These are phyloP conservation scores for Yamadazyma blattariae DNA, from an alignment of 1,139 yeast species.

Conservation along the genomic window DNA sequence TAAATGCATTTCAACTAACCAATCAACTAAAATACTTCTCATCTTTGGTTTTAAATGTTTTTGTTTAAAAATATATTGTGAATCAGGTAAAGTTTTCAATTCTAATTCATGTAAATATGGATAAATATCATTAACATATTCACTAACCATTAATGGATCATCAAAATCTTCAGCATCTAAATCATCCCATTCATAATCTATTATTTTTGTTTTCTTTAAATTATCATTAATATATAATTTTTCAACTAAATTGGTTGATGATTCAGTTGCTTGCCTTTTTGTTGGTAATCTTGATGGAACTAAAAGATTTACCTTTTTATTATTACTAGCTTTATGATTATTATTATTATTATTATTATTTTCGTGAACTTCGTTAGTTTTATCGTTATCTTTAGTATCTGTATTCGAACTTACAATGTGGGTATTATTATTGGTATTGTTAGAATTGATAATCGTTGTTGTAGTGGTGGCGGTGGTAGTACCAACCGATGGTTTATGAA, in stretches of 20 bases:
- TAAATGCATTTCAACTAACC: slow-evolving; percentile 92
- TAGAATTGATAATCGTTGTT: neutral
- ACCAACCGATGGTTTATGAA: slow-evolving; percentile 7
- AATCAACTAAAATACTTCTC: slow-evolving; percentile 88
- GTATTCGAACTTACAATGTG: neutral
- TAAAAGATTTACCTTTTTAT: slow-evolving; percentile 11
- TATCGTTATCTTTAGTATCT: neutral
- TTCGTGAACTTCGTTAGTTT: neutral
- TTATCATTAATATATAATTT: slow-evolving; percentile 29
- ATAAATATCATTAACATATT: slow-evolving; percentile 86
- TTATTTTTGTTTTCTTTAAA: slow-evolving; percentile 33
- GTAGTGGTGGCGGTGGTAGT: slow-evolving; percentile 12
- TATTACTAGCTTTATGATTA: neutral
- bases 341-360: neutral
- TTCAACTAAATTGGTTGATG: slow-evolving; percentile 49
- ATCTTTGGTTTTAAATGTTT: slow-evolving; percentile 76
- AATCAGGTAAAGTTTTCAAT: slow-evolving; percentile 71
- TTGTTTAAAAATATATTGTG: slow-evolving; percentile 72
- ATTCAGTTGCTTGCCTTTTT: slow-evolving; percentile 56
- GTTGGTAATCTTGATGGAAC: slow-evolving; percentile 49
- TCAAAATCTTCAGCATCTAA: slow-evolving; percentile 86
- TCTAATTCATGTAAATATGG: slow-evolving; percentile 76
- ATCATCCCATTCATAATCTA: slow-evolving; percentile 78
- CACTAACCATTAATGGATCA: slow-evolving; percentile 95
- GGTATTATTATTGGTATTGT: too few relatives aligned